These are phyloP conservation scores for Logfia minima DNA, from an alignment of 129 eudicot genomes.

Conservation along the genomic window DNA sequence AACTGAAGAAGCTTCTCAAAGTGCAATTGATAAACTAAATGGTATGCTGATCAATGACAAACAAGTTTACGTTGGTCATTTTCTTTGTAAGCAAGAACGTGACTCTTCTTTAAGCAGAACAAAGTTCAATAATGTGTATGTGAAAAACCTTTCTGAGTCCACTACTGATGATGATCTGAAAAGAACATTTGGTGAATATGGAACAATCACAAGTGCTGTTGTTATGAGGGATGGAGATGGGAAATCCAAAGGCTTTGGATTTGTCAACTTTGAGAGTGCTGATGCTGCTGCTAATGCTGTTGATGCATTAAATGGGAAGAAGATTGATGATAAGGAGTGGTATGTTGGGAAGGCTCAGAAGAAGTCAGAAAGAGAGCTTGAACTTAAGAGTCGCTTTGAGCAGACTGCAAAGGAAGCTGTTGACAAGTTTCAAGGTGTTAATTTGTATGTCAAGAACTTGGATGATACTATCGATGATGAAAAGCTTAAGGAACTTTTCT, in stretches of 20 bases:
- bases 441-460: slow-evolving; percentile 55
- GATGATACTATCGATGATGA: slow-evolving; percentile 56
- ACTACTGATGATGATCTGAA: slow-evolving; percentile 52
- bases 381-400: slow-evolving; percentile 46
- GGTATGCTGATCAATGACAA: slow-evolving; percentile 48
- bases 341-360: slow-evolving; percentile 66
- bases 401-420: slow-evolving; percentile 48
- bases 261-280: slow-evolving; percentile 52
- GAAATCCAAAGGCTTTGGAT: slow-evolving; percentile 61
- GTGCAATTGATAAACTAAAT: slow-evolving; percentile 49
- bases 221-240: slow-evolving; percentile 56
- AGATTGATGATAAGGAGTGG: slow-evolving; percentile 58
- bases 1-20: slow-evolving; percentile 48
- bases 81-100: slow-evolving; percentile 55
- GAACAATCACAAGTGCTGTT: slow-evolving; percentile 46
- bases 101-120: slow-evolving; percentile 38
- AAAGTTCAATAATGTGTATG: slow-evolving; percentile 54
- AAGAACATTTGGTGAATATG: slow-evolving; percentile 48
- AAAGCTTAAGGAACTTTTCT: slow-evolving; percentile 54
- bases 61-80: slow-evolving; percentile 50
- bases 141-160: slow-evolving; percentile 52
- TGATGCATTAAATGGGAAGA: slow-evolving; percentile 48
- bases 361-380: slow-evolving; percentile 57
- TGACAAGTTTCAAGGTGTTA: slow-evolving; percentile 44
- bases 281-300: slow-evolving; percentile 57